Conservation (phyloP, 106 monocot genomes). For the Gastrodia elata region DNA sequence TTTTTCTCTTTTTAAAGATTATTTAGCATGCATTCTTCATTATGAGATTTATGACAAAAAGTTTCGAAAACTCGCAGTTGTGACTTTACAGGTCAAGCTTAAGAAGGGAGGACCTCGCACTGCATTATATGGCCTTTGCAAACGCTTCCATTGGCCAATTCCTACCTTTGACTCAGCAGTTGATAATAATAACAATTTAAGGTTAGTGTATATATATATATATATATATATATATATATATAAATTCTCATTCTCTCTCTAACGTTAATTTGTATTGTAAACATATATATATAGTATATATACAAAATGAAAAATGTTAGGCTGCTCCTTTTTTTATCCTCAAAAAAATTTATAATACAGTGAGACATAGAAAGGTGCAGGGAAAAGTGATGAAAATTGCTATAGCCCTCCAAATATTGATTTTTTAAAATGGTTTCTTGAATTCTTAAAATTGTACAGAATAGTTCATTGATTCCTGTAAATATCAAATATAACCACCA, state of each 20-base stretch:
- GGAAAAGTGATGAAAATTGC: too few species aligned
- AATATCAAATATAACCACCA: too few species aligned
- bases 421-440: too few species aligned
- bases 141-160: conserved; percentile 65
- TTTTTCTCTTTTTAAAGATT: neutral
- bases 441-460: too few species aligned
- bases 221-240: neutral
- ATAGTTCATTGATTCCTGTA: too few species aligned
- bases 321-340: too few species aligned
- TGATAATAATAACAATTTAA: conserved; percentile 12
- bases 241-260: neutral
- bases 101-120: conserved; percentile 81
- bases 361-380: too few species aligned
- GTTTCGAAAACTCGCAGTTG: neutral
- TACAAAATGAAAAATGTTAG: too few species aligned
- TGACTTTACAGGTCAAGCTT: conserved; percentile 42
- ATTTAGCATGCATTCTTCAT: neutral
- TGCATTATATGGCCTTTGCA: conserved; percentile 68
- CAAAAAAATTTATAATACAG: too few species aligned
- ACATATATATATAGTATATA: too few species aligned
- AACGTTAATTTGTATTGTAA: too few species aligned
- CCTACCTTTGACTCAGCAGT: conserved; percentile 42
- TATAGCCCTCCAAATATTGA: too few species aligned
- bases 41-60: neutral
- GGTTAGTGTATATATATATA: conserved; percentile 18